Base-by-base conservation (phyloP, 2,329 filamentous ascomycete genomes). In the Monosporascus sp. region DNA sequence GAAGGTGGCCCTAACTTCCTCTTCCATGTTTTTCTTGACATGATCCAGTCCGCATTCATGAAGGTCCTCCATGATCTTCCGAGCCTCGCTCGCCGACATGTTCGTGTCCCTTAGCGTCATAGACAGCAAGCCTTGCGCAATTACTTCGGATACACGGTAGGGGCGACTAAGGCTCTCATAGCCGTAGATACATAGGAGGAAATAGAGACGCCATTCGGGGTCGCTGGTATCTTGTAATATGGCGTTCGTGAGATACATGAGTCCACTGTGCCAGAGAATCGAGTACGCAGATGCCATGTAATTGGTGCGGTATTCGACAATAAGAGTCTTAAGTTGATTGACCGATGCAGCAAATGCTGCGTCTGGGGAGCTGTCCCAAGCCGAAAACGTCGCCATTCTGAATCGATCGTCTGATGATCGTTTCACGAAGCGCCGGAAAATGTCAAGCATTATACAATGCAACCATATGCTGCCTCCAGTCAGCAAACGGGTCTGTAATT, bases 221-320 rank as follows among this genome's bases (percentile, higher is more conserved):
- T 72, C 63, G 3, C 60, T 52, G 1, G 58, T 63, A 11, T 64
- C 58, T 17, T 62, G 59, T 0, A 74, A 56, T 14, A 74, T 64
- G 4, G 68, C 70, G 37, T 74, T 75, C 5, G 68, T 61, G 0
- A 74, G 61, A 37, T 74, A 74, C 2, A 71, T 66, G 20, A 75
- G 58, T 2, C 68, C 71, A 3, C 64, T 73, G 48, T 74, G 70
- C 71, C 72, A 76, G 2, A 74, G 60, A 7, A 74, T 66, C 1
- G 69, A 69, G 50, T 68, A 72, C 1, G 63, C 60, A 2, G 72
- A 71, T 7, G 64, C 65, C 7, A 57, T 50, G 44, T 72, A 65
- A 3, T 63, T 61, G 18, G 61, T 60, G 17, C 71, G 68, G 53
- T 72, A 74, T 15, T 66, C 60, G 24, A 74, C 51, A 5, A 75